Base-by-base conservation (phyloP, 768 basidiomycete species). In the Lentinula edodes region DNA sequence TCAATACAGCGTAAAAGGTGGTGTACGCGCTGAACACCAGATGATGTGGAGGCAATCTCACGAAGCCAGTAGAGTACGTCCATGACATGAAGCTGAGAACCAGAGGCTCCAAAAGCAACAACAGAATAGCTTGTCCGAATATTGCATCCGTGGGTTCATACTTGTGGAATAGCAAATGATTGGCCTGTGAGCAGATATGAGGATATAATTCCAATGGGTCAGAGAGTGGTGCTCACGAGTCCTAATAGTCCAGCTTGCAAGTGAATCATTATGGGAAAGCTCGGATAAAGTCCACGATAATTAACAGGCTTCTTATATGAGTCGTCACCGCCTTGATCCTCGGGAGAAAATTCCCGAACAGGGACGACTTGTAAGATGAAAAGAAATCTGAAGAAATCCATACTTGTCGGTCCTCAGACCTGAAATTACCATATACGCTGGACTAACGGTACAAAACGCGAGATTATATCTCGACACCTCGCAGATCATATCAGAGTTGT, bases 231-330 rank as follows among this genome's bases (percentile, higher is more conserved):
- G 45, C 55, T 56, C 39, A 56, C 55, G 12, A 56, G 55, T 56
- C 39, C 55, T 13, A 56, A 28, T 41, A 56, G 12, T 28, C 55
- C 55, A 56, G 55, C 55, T 56, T 56, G 55, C 3, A 56, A 36
- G 51, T 52, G 41, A 56, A 56, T 56, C 55, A 56, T 56, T 20
- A 56, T 56, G 55, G 55, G 55, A 56, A 56, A 43, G 55, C 41
- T 23, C 41, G 38, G 20, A 43, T 41, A 41, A 56, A 23, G n/a
- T 48, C 18, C 20, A 48, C 15, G 12, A 45, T 28, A 41, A 45
- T 56, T 10, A 41, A n/a, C 23, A 39, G 38, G 6, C 23, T 56
- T 43, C 55, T 56, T 56, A 56, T 56, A 56, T 41, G 42, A 56
- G 36, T 56, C 38, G 39, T 41, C 39, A 56, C 53, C 39, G 20